Base-by-base conservation (phyloP, 2,329 filamentous ascomycete species). In the Fusarium clavum region DNA sequence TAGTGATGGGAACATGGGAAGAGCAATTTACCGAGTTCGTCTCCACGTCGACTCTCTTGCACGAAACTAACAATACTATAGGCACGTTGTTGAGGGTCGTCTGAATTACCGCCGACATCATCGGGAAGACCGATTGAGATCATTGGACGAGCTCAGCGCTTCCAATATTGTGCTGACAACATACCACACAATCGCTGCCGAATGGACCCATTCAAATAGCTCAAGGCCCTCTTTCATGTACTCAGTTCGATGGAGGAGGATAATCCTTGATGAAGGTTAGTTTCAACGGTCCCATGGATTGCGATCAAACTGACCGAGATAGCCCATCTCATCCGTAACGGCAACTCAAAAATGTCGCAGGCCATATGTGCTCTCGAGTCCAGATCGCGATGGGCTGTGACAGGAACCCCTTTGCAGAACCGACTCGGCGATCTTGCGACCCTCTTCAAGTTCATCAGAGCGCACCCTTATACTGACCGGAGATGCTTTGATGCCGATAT, bases 401-500 rank as follows among this genome's bases (percentile, higher is more conserved):
- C 83, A 0, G 84, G 84, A 0, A 86, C 84, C 0, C 84, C 84
- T 0, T 81, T 87, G 1, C 84, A 86, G 46, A 87, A 86, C 48
- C 74, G 74, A 0, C 74, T 84, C 0, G 72, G 71, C 2, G 84
- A 86, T 48, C 75, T 86, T 8, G 76, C 79, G 0, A 76, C 78
- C 2, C 75, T 86, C 0, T 72, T 86, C 2, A 79, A 79, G 27
- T 86, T 85, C 56, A 73, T 86, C 16, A 74, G 76, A 8, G 79
- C 77, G 0, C 70, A 81, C 61, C 84, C 84, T 0, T 85, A 84
- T 55, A 47, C 44, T 6, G 71, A 73, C 6, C 40, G 12, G 0
- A 68, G 40, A 25, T 34, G 53, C 1, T 73, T 73, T 6, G 71
- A 73, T 2, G 2, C 46, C 2, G 71, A 73, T 6, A 69, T 72